Evolutionary conservation across 257 asterid species (phyloP), one percentile per base, ranked within the genome.

Genomic region (Scutellaria barbata): DNA sequence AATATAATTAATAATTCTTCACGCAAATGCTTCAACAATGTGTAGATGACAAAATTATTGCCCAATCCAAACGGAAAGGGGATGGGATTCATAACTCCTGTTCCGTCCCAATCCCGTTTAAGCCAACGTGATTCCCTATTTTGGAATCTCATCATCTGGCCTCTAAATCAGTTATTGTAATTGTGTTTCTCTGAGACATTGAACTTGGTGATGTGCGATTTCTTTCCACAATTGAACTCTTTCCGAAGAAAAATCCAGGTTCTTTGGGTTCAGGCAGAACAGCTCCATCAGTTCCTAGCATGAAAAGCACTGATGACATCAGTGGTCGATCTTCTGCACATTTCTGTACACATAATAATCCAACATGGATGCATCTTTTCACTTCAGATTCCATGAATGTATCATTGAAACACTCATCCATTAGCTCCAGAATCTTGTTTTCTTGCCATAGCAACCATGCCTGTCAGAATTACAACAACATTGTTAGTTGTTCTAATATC

Each of bases 371-470:
- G 41, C 87, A 83, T 75, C 83, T 83, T 52, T 66, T 42, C n/a
- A 83, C 81, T 80, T 83, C 74, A 22, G 83, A 74, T 68, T 74
- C 77, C 22, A 68, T 50, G 7, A 56, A 77, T 1, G 77, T 51
- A 52, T 63, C 71, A 8, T 33, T 54, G 18, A 80, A 41, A 61
- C 68, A 50, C n/a, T 13, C 73, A 45, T 83, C 85, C 60, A 73
- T 74, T 52, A 83, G 43, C 56, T 83, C 85, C 40, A 74, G 1
- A 11, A 66, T 54, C 66, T 10, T 63, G 52, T 78, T 71, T 46
- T 77, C 74, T 3, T 77, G 71, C 87, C 87, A 83, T 8, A 77
- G 65, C 7, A 77, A 12, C 81, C 87, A 83, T 63, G 81, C 85
- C 87, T 83, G 65, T 9, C 41, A 65, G 13, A 59, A 35, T 65